Evolutionary conservation across 78 protist genomes (phyloP).

Genomic region (Dictyostelium brefeldianum): DNA sequence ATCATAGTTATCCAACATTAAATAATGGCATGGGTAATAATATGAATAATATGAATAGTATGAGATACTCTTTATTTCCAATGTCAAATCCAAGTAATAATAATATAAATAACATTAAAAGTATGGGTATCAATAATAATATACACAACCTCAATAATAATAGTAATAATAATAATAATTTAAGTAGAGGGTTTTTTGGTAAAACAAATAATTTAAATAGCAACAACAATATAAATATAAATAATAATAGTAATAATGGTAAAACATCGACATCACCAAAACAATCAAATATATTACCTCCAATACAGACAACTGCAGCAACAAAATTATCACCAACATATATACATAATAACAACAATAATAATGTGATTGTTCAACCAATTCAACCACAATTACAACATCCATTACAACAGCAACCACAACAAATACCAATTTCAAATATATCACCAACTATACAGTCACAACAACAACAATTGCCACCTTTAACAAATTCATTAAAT

Average conservation of each 20-base stretch:
- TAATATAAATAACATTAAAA: background rate
- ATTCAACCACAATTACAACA: too few relatives aligned
- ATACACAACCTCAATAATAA: too few relatives aligned
- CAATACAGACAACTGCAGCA: background rate
- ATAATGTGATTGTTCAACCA: background rate
- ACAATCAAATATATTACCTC: conserved; percentile 39
- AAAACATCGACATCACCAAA: conserved; percentile 7
- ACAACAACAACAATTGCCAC: background rate
- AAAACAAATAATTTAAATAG: background rate
- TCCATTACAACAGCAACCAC: background rate
- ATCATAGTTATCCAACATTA: background rate
- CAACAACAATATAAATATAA: background rate
- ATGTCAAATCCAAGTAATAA: background rate
- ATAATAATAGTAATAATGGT: background rate
- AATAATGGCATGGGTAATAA: background rate
- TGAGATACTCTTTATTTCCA: background rate
- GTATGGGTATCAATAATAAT: background rate
- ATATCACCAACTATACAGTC: background rate
- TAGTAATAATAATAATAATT: background rate
- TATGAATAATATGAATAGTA: background rate
- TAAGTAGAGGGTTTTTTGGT: background rate
- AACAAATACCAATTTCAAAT: background rate
- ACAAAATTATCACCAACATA: background rate
- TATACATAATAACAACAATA: background rate
- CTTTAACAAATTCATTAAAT: background rate